These are phyloP conservation scores for Dendrobium nobile DNA, from an alignment of 106 monocot genomes.

Conservation along the genomic window DNA sequence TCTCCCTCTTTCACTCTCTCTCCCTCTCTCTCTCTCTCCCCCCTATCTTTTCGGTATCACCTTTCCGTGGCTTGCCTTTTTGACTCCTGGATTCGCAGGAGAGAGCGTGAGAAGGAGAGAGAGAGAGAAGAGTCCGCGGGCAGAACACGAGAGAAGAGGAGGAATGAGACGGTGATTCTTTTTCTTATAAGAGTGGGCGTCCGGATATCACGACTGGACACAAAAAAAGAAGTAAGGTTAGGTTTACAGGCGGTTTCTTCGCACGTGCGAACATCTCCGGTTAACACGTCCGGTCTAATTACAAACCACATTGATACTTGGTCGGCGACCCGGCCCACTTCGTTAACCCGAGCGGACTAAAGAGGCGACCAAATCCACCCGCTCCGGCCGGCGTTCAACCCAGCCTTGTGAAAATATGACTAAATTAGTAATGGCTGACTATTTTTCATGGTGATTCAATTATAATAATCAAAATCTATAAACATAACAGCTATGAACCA, in stretches of 20 bases:
- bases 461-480: no score
- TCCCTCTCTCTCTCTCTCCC: slow-evolving; percentile 2
- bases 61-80: neutral
- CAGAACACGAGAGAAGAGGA: neutral
- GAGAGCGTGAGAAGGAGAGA: neutral
- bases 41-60: neutral
- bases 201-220: neutral
- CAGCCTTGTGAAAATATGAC: no score
- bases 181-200: neutral
- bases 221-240: neutral
- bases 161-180: neutral
- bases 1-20: slow-evolving; percentile 3
- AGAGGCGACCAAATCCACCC: no score
- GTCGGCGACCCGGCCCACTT: no score
- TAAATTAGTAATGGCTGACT: no score
- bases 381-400: no score
- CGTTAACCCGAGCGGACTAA: no score
- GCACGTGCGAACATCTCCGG: neutral
- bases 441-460: no score
- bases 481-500: no score
- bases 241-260: no score
- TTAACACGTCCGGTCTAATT: neutral
- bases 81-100: neutral
- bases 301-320: neutral
- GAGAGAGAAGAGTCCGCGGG: slow-evolving; percentile 8